Conservation (phyloP, 2,329 filamentous ascomycete genomes). For the Chrysoporthe cubensis region DNA sequence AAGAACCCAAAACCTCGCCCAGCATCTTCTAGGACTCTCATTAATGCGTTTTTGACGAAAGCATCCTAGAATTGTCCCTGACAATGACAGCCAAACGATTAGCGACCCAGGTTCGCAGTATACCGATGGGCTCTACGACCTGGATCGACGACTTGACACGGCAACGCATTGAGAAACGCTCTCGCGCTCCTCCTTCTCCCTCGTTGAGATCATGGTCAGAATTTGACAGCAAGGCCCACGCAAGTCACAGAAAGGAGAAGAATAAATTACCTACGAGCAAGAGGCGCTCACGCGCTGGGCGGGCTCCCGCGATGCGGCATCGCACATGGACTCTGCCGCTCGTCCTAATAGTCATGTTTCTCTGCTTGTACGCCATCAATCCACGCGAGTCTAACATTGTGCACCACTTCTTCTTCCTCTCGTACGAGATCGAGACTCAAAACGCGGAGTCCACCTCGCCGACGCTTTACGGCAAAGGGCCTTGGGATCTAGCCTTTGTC, state of each 20-base stretch:
- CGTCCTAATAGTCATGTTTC: not conserved
- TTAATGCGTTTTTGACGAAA: not conserved
- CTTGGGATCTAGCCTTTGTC: constrained; percentile 83
- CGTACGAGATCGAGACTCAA: constrained; percentile 71
- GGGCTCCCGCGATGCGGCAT: not conserved
- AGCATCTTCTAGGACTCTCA: not conserved
- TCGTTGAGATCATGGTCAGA: not conserved
- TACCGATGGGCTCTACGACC: not conserved
- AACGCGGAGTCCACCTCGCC: constrained; percentile 44
- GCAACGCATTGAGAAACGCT: not conserved
- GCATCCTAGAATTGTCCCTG: not conserved
- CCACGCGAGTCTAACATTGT: constrained; percentile 8
- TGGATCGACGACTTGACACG: not conserved
- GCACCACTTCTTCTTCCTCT: constrained; percentile 64
- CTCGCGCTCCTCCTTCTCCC: not conserved
- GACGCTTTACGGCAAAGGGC: constrained; percentile 78
- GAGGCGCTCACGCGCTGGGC: not conserved
- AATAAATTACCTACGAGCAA: not conserved
- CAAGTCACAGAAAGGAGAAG: not conserved
- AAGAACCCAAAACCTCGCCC: not conserved
- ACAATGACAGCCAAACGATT: not conserved
- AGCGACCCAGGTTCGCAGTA: not conserved
- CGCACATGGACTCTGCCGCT: constrained; percentile 6
- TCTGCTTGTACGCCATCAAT: not conserved
- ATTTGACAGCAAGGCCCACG: not conserved